Evolutionary conservation across 306 rosid species (phyloP), one percentile per base, ranked within the genome.

Genomic region (Cicer bijugum): DNA sequence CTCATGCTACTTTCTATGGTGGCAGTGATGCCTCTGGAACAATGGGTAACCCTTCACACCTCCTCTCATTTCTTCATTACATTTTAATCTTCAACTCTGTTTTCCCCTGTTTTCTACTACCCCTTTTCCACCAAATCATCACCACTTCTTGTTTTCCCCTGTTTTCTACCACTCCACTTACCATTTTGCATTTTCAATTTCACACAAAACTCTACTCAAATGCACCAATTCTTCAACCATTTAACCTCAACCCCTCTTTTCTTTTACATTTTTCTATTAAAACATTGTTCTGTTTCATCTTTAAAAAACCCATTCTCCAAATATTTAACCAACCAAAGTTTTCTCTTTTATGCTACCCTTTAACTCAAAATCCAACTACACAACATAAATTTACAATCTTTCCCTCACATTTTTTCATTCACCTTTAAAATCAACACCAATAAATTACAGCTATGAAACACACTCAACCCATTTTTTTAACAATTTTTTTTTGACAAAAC

Each of bases 11-110:
- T 55, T 94, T 94, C 88, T 94, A 94, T 9, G 98, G 98, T 75
- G 98, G 98, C 76, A 89, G 89, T 50, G 98, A 94, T 78, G 98
- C 98, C 33, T 94, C 99, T 10, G 97, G 97, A 71, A 91, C 99
- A 56, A 94, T 94, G 99, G 99, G 98, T 92, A 28, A 28, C 35
- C 35, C 5, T 28, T 28, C 35, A 28, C 35, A 28, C 35, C 4
- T 28, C 35, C 5, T 28, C 35, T 28, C 35, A 28, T 28, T 28
- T 28, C 35, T 28, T 28, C 35, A 28, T 4, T 28, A 28, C 35
- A 28, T 28, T 28, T 28, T 28, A 28, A 28, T 28, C 35, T 28
- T 28, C 35, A 28, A 28, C 35, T 28, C 35, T 28, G 2, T 52
- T 52, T 52, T n/a, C 43, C 33, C 23, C 68, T 75, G 9, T 67